Percentiles rank a stretch among this genome's conserved stretches.
Conservation (phyloP, 2,329 filamentous ascomycete genomes). For the Xylariaceae sp. region DNA sequence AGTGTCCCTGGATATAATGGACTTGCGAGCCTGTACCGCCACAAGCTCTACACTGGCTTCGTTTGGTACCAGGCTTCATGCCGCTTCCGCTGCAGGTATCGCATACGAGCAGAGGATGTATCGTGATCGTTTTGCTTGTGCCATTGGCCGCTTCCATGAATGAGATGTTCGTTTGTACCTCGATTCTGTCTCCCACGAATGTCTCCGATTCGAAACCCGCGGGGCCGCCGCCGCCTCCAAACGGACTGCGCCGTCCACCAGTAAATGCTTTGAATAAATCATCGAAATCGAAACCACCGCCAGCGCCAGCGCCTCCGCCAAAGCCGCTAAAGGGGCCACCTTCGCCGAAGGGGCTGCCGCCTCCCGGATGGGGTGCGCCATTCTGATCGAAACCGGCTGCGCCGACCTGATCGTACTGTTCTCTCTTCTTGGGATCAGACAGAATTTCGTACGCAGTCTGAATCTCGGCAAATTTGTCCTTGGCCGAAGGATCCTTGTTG, state of each 20-base stretch:
- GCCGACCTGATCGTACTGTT: constrained; percentile 87
- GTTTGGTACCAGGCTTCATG: constrained; percentile 72
- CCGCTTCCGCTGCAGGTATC: constrained; percentile 78
- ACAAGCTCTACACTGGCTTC: constrained; percentile 69
- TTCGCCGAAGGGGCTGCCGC: constrained; percentile 56
- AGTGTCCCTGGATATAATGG: constrained; percentile 85
- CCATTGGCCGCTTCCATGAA: constrained; percentile 97
- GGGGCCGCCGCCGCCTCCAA: constrained; percentile 49
- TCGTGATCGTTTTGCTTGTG: constrained; percentile 76
- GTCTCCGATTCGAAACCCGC: constrained; percentile 69
- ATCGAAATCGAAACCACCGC: constrained; percentile 87
- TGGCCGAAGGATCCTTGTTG: constrained; percentile 89
- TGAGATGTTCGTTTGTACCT: constrained; percentile 85
- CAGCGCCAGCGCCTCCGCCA: constrained; percentile 64
- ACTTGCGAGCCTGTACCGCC: constrained; percentile 81
- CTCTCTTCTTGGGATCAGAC: constrained; percentile 86
- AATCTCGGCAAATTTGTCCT: constrained; percentile 90
- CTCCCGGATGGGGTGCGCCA: constrained; percentile 49
- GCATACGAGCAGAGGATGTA: constrained; percentile 76
- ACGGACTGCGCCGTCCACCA: constrained; percentile 46
- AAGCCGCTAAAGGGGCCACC: constrained; percentile 51
- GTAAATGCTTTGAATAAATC: constrained; percentile 89
- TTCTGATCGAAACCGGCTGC: constrained; percentile 80
- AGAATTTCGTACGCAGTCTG: constrained; percentile 92
- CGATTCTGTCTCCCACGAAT: constrained; percentile 90